A percentile compares a stretch with the other conserved stretches of the same genome.
Conservation (phyloP, 2,329 filamentous ascomycete species). For the Alternaria consortialis region DNA sequence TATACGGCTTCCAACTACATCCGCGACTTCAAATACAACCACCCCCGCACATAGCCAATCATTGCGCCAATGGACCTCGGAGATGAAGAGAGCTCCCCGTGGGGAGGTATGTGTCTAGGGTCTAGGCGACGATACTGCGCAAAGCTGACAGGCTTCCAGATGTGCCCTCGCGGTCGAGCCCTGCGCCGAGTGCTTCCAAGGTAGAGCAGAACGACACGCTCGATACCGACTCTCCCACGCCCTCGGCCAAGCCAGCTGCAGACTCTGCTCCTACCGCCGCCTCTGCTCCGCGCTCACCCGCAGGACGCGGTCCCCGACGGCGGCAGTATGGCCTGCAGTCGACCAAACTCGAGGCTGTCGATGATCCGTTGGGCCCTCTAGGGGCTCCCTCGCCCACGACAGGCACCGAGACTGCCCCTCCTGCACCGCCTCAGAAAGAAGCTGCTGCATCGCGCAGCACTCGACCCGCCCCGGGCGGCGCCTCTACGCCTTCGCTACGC, state of each 20-base stretch:
- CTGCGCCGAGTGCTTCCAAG: conserved; percentile 52
- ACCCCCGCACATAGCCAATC: conserved; percentile 18
- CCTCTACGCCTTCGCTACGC: conserved; percentile 60
- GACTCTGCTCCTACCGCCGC: conserved; percentile 48
- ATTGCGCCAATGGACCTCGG: conserved; percentile 52
- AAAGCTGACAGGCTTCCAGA: conserved; percentile 47
- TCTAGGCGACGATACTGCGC: not conserved
- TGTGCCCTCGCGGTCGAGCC: conserved; percentile 57
- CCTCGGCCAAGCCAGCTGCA: conserved; percentile 29
- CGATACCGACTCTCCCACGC: conserved; percentile 35
- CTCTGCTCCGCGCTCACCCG: conserved; percentile 58
- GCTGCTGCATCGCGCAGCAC: conserved; percentile 60
- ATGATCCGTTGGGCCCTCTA: conserved; percentile 78
- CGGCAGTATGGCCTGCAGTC: conserved; percentile 75
- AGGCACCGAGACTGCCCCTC: conserved; percentile 69
- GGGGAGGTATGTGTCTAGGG: conserved; percentile 48
- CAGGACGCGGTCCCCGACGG: conserved; percentile 60
- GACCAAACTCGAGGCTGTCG: conserved; percentile 80
- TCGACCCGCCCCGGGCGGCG: conserved; percentile 62
- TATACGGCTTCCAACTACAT: not conserved
- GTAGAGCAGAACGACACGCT: conserved; percentile 47
- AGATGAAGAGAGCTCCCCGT: conserved; percentile 54
- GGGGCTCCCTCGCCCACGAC: conserved; percentile 68
- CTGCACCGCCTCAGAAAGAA: conserved; percentile 71
- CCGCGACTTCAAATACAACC: conserved; percentile 17